These are phyloP conservation scores for Colletotrichum truncatum DNA, from an alignment of 2,329 filamentous ascomycete genomes.

Conservation along the genomic window DNA sequence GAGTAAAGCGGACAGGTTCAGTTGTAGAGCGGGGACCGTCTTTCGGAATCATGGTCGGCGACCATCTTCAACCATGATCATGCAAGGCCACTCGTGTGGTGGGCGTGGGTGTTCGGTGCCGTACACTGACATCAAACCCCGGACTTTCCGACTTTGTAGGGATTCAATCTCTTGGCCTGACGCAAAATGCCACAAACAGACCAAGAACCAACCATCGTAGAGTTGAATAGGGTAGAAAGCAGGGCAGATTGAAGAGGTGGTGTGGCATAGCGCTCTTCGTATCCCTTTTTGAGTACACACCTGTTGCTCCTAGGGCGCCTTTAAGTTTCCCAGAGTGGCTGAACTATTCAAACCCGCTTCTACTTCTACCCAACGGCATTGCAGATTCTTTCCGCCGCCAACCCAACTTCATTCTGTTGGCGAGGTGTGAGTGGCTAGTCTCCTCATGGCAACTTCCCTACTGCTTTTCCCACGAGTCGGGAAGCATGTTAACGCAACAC, in stretches of 20 bases:
- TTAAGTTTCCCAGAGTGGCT: constrained; percentile 5
- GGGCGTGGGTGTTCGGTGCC: too few relatives aligned
- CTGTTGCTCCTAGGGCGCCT: constrained; percentile 9
- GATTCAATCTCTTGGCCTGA: too few relatives aligned
- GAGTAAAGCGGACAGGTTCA: too few relatives aligned
- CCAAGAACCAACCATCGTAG: background rate
- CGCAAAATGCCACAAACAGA: background rate
- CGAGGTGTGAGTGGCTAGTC: background rate
- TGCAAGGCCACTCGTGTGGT: too few relatives aligned
- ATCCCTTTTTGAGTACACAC: constrained; percentile 4
- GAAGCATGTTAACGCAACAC: background rate
- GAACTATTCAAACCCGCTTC: constrained; percentile 1
- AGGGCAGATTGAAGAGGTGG: constrained; percentile 10
- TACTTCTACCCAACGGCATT: background rate
- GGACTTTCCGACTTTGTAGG: too few relatives aligned
- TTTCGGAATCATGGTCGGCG: too few relatives aligned
- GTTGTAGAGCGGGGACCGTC: too few relatives aligned
- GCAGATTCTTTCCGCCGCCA: background rate
- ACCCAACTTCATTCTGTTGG: constrained; percentile 3
- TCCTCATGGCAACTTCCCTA: too few relatives aligned
- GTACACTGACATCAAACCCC: too few relatives aligned
- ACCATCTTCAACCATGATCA: too few relatives aligned
- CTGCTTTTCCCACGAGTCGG: background rate
- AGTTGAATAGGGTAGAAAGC: background rate
- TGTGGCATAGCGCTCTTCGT: constrained; percentile 4